Evolutionary conservation across 1,284 basidiomycete species (phyloP).

Genomic region (Cutaneotrichosporon sp.): DNA sequence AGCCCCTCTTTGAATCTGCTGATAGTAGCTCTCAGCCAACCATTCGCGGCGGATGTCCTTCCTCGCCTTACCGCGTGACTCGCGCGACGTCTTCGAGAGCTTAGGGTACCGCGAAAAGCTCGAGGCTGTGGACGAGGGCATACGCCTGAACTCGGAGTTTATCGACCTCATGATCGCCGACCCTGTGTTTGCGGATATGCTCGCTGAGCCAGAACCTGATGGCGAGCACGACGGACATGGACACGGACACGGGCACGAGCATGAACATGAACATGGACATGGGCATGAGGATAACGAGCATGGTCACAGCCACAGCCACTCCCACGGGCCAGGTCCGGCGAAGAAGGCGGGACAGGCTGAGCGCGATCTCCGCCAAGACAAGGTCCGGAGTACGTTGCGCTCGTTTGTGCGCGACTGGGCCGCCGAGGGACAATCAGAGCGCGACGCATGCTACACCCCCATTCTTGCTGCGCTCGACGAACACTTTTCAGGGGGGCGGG

Average conservation of each 20-base stretch:
- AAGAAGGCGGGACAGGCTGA: constrained; percentile 26
- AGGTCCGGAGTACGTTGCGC: constrained; percentile 81
- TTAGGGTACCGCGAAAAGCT: constrained; percentile 53
- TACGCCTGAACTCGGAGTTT: constrained; percentile 52
- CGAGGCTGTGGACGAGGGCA: constrained; percentile 53
- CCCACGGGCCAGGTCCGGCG: constrained; percentile 17
- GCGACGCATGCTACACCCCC: constrained; percentile 73
- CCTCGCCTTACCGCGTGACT: constrained; percentile 44
- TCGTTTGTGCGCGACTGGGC: constrained; percentile 92
- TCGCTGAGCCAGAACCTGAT: constrained; percentile 12
- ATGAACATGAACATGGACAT: too few species aligned
- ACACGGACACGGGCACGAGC: constrained; percentile 5
- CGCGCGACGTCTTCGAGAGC: constrained; percentile 36
- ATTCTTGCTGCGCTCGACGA: constrained; percentile 70
- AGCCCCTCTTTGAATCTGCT: constrained; percentile 15
- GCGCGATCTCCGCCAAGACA: constrained; percentile 57
- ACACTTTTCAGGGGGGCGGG: constrained; percentile 59
- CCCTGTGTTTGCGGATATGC: constrained; percentile 50
- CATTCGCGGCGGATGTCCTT: constrained; percentile 49
- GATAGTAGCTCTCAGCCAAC: constrained; percentile 49
- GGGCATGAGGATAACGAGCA: too few species aligned
- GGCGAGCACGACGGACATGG: constrained; percentile 10
- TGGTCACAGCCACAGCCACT: constrained; percentile 29
- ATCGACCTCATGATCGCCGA: constrained; percentile 51
- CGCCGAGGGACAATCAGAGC: constrained; percentile 70